phyloP scores from a whole-genome alignment of 176 grass and related monocot species.

The Lolium multiflorum region DNA sequence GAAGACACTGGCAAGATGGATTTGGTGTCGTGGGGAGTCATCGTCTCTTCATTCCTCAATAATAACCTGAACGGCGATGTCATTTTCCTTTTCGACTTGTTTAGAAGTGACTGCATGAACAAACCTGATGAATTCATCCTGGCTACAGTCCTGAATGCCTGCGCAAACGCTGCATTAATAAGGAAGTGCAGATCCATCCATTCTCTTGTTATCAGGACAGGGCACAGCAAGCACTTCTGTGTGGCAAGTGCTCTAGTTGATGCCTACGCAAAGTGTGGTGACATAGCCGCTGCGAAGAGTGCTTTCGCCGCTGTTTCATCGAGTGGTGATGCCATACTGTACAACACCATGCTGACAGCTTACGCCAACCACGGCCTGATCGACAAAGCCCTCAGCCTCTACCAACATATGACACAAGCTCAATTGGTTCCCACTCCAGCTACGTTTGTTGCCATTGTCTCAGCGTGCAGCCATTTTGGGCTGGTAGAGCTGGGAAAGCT shows the following conservation, averaged over 20 bases:
- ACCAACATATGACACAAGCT: slow-evolving; percentile 46
- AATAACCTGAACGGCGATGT: slow-evolving; percentile 41
- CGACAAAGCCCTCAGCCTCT: slow-evolving; percentile 42
- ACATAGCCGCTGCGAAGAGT: slow-evolving; percentile 44
- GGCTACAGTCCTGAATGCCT: slow-evolving; percentile 49
- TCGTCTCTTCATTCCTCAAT: slow-evolving; percentile 58
- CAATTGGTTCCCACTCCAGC: slow-evolving; percentile 56
- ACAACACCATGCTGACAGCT: slow-evolving; percentile 72
- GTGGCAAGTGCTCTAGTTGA: slow-evolving; percentile 60
- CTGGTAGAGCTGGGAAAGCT: slow-evolving; percentile 58
- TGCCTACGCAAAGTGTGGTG: slow-evolving; percentile 68
- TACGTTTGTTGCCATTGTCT: slow-evolving; percentile 57
- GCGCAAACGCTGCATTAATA: slow-evolving; percentile 55
- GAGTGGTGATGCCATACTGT: slow-evolving; percentile 45
- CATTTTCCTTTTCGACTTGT: slow-evolving; percentile 47
- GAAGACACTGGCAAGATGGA: slow-evolving; percentile 37
- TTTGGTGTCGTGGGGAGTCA: slow-evolving; percentile 59
- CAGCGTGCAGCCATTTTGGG: slow-evolving; percentile 61
- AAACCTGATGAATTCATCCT: slow-evolving; percentile 65
- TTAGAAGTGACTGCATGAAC: slow-evolving; percentile 25
- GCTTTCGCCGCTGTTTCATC: slow-evolving; percentile 42
- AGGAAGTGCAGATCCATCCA: slow-evolving; percentile 52
- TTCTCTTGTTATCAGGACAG: slow-evolving; percentile 52
- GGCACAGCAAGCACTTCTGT: slow-evolving; percentile 46
- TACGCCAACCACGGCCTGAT: slow-evolving; percentile 65